Conservation (phyloP, 805 yeast species). For the Cyberlindnera petersonii region DNA sequence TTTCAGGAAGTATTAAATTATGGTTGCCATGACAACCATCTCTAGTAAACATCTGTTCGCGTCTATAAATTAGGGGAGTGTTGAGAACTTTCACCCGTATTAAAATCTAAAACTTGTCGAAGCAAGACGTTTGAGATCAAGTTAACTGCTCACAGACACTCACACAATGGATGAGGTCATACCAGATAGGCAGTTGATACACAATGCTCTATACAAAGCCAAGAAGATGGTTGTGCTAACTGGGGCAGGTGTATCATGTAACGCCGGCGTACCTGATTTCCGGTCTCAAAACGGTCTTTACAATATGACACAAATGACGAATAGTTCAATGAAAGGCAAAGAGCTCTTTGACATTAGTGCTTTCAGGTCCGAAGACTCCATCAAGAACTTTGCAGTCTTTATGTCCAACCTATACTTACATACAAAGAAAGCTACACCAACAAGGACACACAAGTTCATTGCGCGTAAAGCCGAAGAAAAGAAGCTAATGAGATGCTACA, state of each 20-base stretch:
- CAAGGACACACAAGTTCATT: slow-evolving; percentile 79
- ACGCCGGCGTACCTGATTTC: slow-evolving; percentile 96
- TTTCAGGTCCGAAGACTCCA: slow-evolving; percentile 63
- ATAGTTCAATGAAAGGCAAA: slow-evolving; percentile 64
- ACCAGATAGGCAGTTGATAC: not conserved
- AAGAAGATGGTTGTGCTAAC: slow-evolving; percentile 65
- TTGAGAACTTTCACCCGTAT: not conserved
- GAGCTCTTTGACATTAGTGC: slow-evolving; percentile 87
- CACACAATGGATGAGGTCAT: not conserved
- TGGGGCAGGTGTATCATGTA: slow-evolving; percentile 96
- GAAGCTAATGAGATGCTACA: slow-evolving; percentile 78
- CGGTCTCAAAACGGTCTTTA: slow-evolving; percentile 82
- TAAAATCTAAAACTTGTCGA: too few species aligned
- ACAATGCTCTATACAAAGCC: slow-evolving; percentile 26
- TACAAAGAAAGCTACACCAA: slow-evolving; percentile 67
- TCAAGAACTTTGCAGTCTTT: slow-evolving; percentile 77
- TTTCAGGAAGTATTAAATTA: slow-evolving; percentile 1
- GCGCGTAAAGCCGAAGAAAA: slow-evolving; percentile 39
- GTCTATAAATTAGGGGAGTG: not conserved
- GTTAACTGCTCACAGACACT: too few species aligned
- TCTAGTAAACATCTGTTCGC: not conserved
- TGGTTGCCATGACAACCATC: slow-evolving; percentile 4
- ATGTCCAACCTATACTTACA: slow-evolving; percentile 75
- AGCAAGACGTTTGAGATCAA: too few species aligned
- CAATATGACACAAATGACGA: slow-evolving; percentile 36